Evolutionary conservation across 129 eudicot genomes (phyloP).

Genomic region (Solidago caesia): DNA sequence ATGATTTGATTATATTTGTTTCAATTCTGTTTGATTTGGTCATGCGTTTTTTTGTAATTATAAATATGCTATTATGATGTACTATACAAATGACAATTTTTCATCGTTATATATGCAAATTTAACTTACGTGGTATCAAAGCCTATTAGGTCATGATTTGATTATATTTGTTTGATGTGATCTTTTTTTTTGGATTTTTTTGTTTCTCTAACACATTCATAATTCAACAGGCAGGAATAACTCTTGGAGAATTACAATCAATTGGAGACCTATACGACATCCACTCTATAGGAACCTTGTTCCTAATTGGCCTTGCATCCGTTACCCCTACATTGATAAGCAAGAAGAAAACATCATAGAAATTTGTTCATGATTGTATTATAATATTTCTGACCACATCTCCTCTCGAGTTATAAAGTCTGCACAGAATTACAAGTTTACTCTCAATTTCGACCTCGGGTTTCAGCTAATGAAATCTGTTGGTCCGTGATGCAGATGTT

Average conservation of each 20-base stretch:
- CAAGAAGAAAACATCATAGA: constrained; percentile 38
- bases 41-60: background rate
- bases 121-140: background rate
- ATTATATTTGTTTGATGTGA: background rate
- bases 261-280: constrained; percentile 83
- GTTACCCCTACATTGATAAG: constrained; percentile 63
- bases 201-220: background rate
- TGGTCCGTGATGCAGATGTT: constrained; percentile 13
- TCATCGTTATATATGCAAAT: background rate
- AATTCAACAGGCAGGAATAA: constrained; percentile 78
- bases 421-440: constrained; percentile 29
- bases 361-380: constrained; percentile 5
- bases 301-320: constrained; percentile 69
- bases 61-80: background rate
- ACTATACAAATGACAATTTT: background rate
- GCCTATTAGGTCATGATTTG: background rate
- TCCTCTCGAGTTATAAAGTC: constrained; percentile 9
- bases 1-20: background rate
- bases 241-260: constrained; percentile 87
- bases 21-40: background rate
- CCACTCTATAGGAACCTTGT: constrained; percentile 73
- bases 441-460: constrained; percentile 3
- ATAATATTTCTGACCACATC: constrained; percentile 13
- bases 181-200: background rate
- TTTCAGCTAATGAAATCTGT: constrained; percentile 10